Evolutionary conservation across 1,284 basidiomycete genomes (phyloP).

Genomic region (Ustilago shanxiensis): DNA sequence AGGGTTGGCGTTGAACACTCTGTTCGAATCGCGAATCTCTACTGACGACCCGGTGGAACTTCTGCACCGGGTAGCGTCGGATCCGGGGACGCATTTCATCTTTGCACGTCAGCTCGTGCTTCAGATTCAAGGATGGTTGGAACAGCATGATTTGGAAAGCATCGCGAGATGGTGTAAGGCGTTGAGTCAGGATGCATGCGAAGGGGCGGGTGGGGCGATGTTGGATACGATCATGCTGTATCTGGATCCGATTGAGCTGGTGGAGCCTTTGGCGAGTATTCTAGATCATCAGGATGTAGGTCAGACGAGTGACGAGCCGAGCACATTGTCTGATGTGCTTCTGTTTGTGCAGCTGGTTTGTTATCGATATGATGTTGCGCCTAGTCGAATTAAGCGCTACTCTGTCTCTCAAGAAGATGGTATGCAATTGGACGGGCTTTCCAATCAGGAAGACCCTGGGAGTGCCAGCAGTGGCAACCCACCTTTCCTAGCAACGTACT

Average conservation of each 20-base stretch:
- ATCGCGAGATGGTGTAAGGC: slow-evolving; percentile 48
- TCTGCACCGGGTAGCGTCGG: slow-evolving; percentile 35
- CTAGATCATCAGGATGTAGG: slow-evolving; percentile 47
- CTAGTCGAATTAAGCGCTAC: slow-evolving; percentile 17
- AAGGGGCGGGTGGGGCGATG: slow-evolving; percentile 10
- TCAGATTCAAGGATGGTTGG: slow-evolving; percentile 37
- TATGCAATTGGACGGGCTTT: neutral
- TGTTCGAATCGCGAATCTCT: slow-evolving; percentile 40
- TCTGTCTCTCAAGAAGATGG: neutral
- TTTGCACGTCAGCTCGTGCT: slow-evolving; percentile 44
- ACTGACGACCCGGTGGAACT: slow-evolving; percentile 43
- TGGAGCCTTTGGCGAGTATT: slow-evolving; percentile 36
- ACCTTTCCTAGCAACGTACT: slow-evolving; percentile 53
- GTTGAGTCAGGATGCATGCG: slow-evolving; percentile 23
- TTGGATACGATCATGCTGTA: slow-evolving; percentile 54
- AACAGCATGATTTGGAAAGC: slow-evolving; percentile 52
- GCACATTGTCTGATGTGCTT: slow-evolving; percentile 44
- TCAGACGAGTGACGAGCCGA: slow-evolving; percentile 55
- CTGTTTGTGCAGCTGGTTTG: slow-evolving; percentile 51
- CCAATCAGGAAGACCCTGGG: neutral
- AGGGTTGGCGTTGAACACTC: slow-evolving; percentile 32
- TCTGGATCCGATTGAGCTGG: slow-evolving; percentile 38
- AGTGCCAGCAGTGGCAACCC: slow-evolving; percentile 1
- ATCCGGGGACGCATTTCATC: slow-evolving; percentile 47
- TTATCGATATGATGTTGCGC: slow-evolving; percentile 26